Conservation (phyloP, 202 grass and related monocot species). For the Eragrostis tef region DNA sequence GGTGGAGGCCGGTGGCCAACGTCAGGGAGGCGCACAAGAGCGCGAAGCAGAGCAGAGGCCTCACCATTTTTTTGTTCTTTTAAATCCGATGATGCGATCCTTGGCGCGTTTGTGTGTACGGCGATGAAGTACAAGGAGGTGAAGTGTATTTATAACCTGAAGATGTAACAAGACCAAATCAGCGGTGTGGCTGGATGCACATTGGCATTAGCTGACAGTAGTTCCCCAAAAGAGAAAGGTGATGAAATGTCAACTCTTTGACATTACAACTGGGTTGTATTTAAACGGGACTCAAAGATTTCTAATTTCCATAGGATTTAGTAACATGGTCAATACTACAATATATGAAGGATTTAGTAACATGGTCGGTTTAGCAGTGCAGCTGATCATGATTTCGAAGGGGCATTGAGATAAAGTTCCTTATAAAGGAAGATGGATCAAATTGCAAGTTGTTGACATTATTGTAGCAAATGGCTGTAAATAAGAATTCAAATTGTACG, state of each 20-base stretch:
- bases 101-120: neutral
- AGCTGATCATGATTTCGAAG: neutral
- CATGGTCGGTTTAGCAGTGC: neutral
- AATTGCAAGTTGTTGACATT: neutral
- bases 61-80: neutral
- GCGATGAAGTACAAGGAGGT: too few species aligned
- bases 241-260: neutral
- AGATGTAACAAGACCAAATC: neutral
- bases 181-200: neutral
- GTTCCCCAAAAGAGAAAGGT: neutral
- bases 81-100: neutral
- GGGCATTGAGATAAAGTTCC: neutral
- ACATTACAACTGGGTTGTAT: conserved; percentile 11
- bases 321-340: neutral
- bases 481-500: neutral
- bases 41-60: neutral
- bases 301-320: neutral
- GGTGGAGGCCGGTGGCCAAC: neutral
- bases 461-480: neutral
- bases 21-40: neutral
- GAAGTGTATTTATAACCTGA: neutral
- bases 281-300: neutral
- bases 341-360: neutral
- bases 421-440: neutral
- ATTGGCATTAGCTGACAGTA: neutral